These are phyloP conservation scores for Dunaliella primolecta DNA, from an alignment of 139 green algal species.

Conservation along the genomic window DNA sequence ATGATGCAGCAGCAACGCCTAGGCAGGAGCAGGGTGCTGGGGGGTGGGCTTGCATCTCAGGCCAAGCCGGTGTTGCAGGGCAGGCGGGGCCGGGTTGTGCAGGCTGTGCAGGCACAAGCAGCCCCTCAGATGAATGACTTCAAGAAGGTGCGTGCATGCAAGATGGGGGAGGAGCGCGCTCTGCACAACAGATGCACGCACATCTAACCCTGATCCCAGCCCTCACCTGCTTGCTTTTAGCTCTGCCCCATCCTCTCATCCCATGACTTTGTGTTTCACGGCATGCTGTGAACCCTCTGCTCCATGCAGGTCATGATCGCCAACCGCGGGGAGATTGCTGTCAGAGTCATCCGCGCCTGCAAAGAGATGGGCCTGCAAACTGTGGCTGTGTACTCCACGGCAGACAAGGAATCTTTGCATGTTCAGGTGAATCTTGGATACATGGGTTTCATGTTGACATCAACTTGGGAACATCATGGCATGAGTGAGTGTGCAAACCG, in stretches of 20 bases:
- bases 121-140: neutral
- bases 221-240: no score
- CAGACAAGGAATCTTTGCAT: slow-evolving; percentile 84
- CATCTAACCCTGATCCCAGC: no score
- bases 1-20: neutral
- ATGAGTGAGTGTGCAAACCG: no score
- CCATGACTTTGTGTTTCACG: no score
- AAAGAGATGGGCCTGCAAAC: slow-evolving; percentile 89
- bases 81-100: neutral
- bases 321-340: slow-evolving; percentile 92
- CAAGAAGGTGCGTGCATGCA: no score
- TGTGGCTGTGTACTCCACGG: slow-evolving; percentile 87
- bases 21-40: neutral
- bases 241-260: no score
- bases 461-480: no score
- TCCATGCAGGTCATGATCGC: slow-evolving; percentile 78
- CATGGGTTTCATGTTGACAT: no score
- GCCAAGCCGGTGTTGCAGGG: neutral
- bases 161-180: no score
- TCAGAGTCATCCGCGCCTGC: slow-evolving; percentile 89
- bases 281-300: no score
- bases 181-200: no score
- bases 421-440: slow-evolving; percentile 59
- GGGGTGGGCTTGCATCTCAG: no score
- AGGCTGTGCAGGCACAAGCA: neutral